Evolutionary conservation across 1,284 basidiomycete genomes (phyloP), one percentile per base, ranked within the genome.

Genomic region (Microbotryum silenes-acaulis): DNA sequence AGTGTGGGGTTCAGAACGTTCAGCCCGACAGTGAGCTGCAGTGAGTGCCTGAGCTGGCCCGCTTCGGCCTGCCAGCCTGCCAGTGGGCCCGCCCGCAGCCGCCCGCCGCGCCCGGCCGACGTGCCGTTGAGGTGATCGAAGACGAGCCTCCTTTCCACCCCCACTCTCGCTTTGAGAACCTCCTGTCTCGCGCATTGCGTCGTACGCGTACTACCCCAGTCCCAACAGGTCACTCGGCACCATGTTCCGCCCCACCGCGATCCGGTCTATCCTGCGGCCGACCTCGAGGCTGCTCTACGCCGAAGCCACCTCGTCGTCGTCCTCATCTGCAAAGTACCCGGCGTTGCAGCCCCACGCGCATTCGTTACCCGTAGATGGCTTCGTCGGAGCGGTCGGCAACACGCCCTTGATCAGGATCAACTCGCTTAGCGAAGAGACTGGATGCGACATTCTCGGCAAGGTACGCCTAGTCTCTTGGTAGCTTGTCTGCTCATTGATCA

Each of bases 371-470:
- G 75, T 77, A 33, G 67, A 87, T 60, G 91, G 93, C 54, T 92
- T 97, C 76, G 84, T 84, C 27, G 91, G 88, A 23, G 87, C 92
- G 16, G 81, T 97, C 61, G 93, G 94, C 69, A 93, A 93, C 78
- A 98, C 94, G 2, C 94, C 94, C 57, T 79, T 97, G 91, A 91
- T 96, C 66, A 83, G 86, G 69, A 80, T 96, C 59, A 86, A 88
- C 77, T 78, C 79, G 33, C 80, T 97, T 27, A 96, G 91, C n/a
- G 84, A 92, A 66, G 84, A 84, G 75, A 90, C 85, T 0, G 93
- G 93, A n/a, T 86, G 85, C 65, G 85, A 85, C 63, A 91, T 98
- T 64, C 85, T 87, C 65, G 94, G 89, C 51, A 98, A 98, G 76
- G 91, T 92, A 54, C 14, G 37, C 12, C 37, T 3, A 6, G 5